A percentile compares a stretch with the other conserved stretches of the same genome.
Conservation (phyloP, 345 rosid genomes). For the Populus simonii region DNA sequence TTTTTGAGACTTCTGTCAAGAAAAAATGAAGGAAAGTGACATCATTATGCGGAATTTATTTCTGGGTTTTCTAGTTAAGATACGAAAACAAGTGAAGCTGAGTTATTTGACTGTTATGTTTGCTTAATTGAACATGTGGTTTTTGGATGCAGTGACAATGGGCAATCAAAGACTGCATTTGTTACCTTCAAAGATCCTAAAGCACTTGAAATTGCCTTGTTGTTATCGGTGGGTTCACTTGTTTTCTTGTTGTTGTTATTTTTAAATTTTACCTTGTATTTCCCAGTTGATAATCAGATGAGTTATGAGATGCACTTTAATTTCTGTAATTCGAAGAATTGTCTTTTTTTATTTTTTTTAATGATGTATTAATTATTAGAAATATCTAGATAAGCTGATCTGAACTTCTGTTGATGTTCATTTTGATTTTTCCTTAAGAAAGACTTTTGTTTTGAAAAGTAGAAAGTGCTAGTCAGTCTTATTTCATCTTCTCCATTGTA, state of each 20-base stretch:
- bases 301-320: neutral
- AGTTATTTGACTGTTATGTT: neutral
- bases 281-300: constrained; percentile 5
- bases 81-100: neutral
- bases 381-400: neutral
- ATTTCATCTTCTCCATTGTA: neutral
- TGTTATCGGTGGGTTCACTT: constrained; percentile 54
- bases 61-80: neutral
- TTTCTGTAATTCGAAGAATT: neutral
- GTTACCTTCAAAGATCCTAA: constrained; percentile 84
- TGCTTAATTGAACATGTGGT: constrained; percentile 8
- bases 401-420: neutral
- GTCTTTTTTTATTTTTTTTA: neutral
- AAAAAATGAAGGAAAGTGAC: neutral
- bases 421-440: neutral
- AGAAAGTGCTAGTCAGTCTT: neutral
- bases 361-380: neutral
- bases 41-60: neutral
- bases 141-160: constrained; percentile 50
- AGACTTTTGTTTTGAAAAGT: neutral
- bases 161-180: constrained; percentile 52
- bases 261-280: neutral
- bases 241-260: neutral
- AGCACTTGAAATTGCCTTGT: constrained; percentile 87
- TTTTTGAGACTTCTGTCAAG: neutral